Evolutionary conservation across 768 basidiomycete genomes (phyloP).

Genomic region (Pleurotus ostreatus): DNA sequence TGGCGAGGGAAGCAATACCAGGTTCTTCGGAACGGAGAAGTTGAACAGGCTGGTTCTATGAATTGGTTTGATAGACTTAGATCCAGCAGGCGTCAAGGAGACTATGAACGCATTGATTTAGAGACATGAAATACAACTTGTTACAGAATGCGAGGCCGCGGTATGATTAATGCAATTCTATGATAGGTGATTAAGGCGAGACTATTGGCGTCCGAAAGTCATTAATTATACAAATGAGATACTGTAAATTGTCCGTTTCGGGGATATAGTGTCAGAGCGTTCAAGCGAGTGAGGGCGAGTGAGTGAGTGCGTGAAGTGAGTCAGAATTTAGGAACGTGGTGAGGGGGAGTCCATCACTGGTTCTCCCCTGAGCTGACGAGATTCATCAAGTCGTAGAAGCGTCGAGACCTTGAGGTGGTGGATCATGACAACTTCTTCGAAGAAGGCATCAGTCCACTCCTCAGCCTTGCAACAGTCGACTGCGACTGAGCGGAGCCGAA

Average conservation of each 20-base stretch:
- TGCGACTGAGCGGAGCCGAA: conserved; percentile 47
- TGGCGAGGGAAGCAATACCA: conserved; percentile 87
- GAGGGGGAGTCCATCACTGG: neutral
- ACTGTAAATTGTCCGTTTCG: neutral
- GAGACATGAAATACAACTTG: conserved; percentile 2
- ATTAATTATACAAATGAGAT: neutral
- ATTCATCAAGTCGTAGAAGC: conserved; percentile 9
- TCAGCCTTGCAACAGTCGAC: conserved; percentile 35
- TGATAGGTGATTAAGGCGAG: conserved; percentile 3
- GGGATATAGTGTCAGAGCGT: neutral
- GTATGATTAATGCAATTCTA: conserved; percentile 10
- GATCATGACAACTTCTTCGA: conserved; percentile 59
- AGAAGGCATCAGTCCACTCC: conserved; percentile 59
- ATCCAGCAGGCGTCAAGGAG: conserved; percentile 16
- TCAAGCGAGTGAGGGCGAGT: neutral
- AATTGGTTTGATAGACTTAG: conserved; percentile 21
- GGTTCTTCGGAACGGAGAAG: conserved; percentile 73
- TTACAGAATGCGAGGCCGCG: conserved; percentile 1
- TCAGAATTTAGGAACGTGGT: conserved; percentile 1
- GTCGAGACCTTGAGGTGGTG: conserved; percentile 39
- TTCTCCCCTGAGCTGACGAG: conserved; percentile 5
- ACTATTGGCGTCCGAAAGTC: neutral
- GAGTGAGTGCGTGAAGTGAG: neutral
- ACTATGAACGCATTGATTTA: conserved; percentile 31
- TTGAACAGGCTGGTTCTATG: conserved; percentile 26